Conservation (phyloP, 2,329 filamentous ascomycete genomes). For the Niveomyces coronatus region DNA sequence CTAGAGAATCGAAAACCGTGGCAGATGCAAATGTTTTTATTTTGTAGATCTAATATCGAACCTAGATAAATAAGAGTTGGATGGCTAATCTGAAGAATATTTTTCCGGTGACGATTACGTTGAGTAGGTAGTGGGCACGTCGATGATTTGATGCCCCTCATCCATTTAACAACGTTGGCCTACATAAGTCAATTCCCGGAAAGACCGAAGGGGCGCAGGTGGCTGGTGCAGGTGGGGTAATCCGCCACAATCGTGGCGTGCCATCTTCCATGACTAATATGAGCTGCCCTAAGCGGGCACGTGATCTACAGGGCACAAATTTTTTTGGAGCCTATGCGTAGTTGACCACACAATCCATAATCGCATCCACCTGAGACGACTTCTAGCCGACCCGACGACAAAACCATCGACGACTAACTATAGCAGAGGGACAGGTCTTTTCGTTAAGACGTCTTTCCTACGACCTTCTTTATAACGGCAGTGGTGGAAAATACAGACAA, state of each 20-base stretch:
- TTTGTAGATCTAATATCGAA: too few species aligned
- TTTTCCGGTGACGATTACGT: too few species aligned
- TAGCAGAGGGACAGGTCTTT: slow-evolving; percentile 30
- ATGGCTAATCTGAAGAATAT: too few species aligned
- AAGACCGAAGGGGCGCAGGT: slow-evolving; percentile 9
- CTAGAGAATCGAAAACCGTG: too few species aligned
- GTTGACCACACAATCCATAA: slow-evolving; percentile 12
- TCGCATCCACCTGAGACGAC: slow-evolving; percentile 12
- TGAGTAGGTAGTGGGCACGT: too few species aligned
- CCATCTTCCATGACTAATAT: too few species aligned
- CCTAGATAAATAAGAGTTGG: too few species aligned
- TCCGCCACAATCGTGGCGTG: too few species aligned
- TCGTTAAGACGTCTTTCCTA: slow-evolving; percentile 32
- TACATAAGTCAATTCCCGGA: slow-evolving; percentile 1
- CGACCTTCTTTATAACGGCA: slow-evolving; percentile 28
- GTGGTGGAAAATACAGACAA: slow-evolving; percentile 46
- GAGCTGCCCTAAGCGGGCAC: slow-evolving; percentile 10
- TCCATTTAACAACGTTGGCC: neutral
- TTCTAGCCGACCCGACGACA: slow-evolving; percentile 11
- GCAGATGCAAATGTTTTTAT: too few species aligned
- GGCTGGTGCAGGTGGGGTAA: too few species aligned
- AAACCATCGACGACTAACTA: slow-evolving; percentile 9
- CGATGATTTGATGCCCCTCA: too few species aligned
- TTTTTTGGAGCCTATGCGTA: slow-evolving; percentile 7
- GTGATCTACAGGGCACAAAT: slow-evolving; percentile 10